Conservation (phyloP, 2,329 filamentous ascomycete species). For the Beauveria pseudobassiana region DNA sequence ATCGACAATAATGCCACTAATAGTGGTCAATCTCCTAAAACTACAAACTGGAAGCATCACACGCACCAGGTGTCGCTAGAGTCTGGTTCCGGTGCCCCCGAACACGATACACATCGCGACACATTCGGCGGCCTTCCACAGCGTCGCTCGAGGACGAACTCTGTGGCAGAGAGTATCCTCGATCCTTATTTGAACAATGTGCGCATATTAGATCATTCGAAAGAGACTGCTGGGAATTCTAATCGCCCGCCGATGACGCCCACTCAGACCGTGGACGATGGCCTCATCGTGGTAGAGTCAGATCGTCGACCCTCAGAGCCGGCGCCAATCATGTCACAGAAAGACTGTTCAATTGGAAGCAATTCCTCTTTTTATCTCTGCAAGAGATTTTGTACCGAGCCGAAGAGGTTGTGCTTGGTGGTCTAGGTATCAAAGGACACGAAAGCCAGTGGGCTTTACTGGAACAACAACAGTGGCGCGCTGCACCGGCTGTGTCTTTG, state of each 20-base stretch:
- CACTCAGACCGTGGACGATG: constrained; percentile 11
- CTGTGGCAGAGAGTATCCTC: constrained; percentile 7
- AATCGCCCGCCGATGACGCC: constrained; percentile 3
- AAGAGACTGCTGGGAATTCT: background rate
- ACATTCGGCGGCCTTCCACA: constrained; percentile 1
- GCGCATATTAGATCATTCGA: constrained; percentile 1
- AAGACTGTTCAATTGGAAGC: constrained; percentile 35
- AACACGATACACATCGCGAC: background rate
- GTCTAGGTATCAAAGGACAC: constrained; percentile 43
- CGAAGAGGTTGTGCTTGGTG: constrained; percentile 40
- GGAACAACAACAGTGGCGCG: constrained; percentile 37
- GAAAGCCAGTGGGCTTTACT: constrained; percentile 41
- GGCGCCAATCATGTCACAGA: constrained; percentile 8
- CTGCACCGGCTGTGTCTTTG: constrained; percentile 46
- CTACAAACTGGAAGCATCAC: background rate
- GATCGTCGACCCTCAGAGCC: constrained; percentile 8
- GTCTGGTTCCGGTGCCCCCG: background rate
- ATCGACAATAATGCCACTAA: background rate
- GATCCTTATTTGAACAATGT: constrained; percentile 4
- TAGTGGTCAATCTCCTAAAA: background rate
- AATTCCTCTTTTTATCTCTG: constrained; percentile 44
- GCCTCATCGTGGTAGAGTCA: constrained; percentile 18
- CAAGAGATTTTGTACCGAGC: constrained; percentile 50
- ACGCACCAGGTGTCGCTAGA: constrained; percentile 9
- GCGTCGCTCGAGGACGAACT: background rate